Base-by-base conservation (phyloP, 2,329 filamentous ascomycete genomes). In the Myriangium duriaei region DNA sequence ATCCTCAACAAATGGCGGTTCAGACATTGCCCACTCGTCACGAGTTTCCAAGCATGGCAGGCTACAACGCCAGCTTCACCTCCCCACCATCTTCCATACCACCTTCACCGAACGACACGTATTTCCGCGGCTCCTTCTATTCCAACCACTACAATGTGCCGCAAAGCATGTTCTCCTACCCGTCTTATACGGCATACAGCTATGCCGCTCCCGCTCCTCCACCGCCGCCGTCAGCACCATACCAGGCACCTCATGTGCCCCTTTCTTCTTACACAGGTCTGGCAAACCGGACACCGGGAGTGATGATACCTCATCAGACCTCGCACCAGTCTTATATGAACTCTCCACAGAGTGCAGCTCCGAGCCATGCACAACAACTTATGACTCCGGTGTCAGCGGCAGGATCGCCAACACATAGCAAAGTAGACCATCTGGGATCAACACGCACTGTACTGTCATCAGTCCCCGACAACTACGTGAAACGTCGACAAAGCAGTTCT, bases 161-260 rank as follows among this genome's bases (percentile, higher is more conserved):
- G 32, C 36, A 39, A 39, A 15, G n/a, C 11, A 32, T 39, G 29
- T 32, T 14, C 30, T 39, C 18, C 30, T 39, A 39, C 17, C 36
- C 35, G 2, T 15, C 26, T 3, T 37, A 37, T 17, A 28, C 12
- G n/a, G n/a, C n/a, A n/a, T n/a, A n/a, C n/a, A n/a, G n/a, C n/a
- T n/a, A n/a, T n/a, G n/a, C n/a, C n/a, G n/a, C n/a, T n/a, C n/a
- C n/a, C 21, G 33, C 29, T 15, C 33, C 26, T n/a, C 35, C 30
- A 31, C 28, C 35, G 7, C 26, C 24, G 17, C 32, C 19, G 14
- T 26, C 26, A 6, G 13, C 29, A 17, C 28, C 9, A 11, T 17
- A 15, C n/a, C 14, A 33, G 29, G 32, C 32, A 30, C 19, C 24
- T 6, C 34, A 29, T 18, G 11, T 18, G 16, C 21, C 19, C 16